Evolutionary conservation across 129 eudicot genomes (phyloP).

Genomic region (Tagetes erecta): DNA sequence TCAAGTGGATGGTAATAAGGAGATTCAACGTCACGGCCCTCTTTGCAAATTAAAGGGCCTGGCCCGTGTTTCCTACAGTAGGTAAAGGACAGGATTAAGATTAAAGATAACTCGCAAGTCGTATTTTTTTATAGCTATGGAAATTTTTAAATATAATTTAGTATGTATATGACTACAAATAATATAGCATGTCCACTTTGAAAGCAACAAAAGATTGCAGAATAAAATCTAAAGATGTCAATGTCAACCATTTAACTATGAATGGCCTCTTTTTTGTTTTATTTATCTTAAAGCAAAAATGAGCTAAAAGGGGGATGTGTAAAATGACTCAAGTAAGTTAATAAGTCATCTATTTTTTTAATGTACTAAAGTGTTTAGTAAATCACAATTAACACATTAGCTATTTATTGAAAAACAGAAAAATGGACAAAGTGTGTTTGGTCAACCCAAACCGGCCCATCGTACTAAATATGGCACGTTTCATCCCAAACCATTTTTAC

Average conservation of each 20-base stretch:
- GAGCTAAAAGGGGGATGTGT: no score
- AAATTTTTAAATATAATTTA: background rate
- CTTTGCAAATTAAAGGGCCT: conserved; percentile 67
- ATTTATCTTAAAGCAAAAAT: background rate
- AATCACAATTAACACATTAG: conserved; percentile 1
- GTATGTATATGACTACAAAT: background rate
- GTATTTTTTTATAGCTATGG: background rate
- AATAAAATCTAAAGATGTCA: background rate
- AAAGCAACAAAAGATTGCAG: background rate
- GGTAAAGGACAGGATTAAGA: conserved; percentile 23
- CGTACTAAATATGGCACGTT: background rate
- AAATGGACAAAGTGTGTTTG: background rate
- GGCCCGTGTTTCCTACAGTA: conserved; percentile 64
- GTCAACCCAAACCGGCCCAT: background rate
- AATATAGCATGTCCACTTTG: background rate
- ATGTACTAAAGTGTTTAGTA: background rate
- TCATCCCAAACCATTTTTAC: background rate
- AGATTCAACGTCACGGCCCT: conserved; percentile 77
- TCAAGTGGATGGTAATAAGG: conserved; percentile 89
- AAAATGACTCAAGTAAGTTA: no score
- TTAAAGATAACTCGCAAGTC: conserved; percentile 19
- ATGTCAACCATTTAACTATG: background rate
- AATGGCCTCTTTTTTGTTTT: background rate
- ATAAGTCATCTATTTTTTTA: background rate
- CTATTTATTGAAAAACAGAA: background rate